phyloP scores from a whole-genome alignment of 163 green algal species.

The Scenedesmus sp. region DNA sequence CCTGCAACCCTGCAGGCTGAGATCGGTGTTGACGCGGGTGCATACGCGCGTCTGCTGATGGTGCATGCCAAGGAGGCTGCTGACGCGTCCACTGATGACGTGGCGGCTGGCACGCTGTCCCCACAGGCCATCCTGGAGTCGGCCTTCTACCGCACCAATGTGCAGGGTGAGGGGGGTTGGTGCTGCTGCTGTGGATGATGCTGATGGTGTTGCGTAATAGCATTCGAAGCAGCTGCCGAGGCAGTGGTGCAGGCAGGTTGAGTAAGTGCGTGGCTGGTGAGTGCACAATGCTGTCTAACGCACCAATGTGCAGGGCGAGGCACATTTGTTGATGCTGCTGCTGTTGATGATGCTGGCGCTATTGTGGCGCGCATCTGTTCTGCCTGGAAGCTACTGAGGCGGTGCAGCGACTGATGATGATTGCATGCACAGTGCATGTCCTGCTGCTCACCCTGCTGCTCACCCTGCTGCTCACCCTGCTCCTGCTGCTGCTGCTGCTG shows the following conservation, averaged over 20 bases:
- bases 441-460: neutral
- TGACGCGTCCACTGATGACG: constrained; percentile 73
- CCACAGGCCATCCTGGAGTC: constrained; percentile 60
- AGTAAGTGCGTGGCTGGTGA: too few relatives aligned
- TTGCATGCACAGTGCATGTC: too few relatives aligned
- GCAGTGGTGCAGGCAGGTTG: too few relatives aligned
- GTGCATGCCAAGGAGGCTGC: constrained; percentile 63
- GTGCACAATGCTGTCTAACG: too few relatives aligned
- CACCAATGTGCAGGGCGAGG: too few relatives aligned
- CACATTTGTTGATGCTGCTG: too few relatives aligned
- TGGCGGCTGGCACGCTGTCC: constrained; percentile 37
- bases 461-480: neutral
- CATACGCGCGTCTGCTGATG: constrained; percentile 78
- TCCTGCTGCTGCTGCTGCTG: constrained; percentile 39
- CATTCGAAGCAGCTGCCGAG: neutral
- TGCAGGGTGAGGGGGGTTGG: constrained; percentile 53
- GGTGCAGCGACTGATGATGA: too few relatives aligned
- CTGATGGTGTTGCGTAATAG: neutral
- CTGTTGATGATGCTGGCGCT: too few relatives aligned
- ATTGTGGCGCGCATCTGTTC: too few relatives aligned
- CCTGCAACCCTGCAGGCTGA: constrained; percentile 63
- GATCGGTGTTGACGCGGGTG: constrained; percentile 84
- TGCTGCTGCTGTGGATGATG: neutral
- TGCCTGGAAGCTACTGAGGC: too few relatives aligned
- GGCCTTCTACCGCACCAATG: constrained; percentile 59